phyloP scores from a whole-genome alignment of 768 basidiomycete genomes.

The Mycena capillaripes region DNA sequence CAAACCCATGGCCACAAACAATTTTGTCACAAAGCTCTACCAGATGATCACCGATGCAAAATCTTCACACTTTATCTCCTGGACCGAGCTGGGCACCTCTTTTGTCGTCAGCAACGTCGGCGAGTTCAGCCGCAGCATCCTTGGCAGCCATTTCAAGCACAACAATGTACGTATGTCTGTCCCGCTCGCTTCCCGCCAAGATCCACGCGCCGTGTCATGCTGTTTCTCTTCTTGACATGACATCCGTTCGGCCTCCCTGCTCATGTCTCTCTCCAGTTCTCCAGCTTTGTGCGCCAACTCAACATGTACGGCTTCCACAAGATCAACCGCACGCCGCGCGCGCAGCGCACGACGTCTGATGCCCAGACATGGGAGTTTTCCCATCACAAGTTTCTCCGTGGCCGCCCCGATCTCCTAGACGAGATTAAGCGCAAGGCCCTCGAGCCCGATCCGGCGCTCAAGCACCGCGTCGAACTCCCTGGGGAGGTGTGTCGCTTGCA shows the following conservation, averaged over 20 bases:
- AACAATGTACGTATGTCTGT: constrained; percentile 74
- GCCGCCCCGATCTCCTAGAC: constrained; percentile 83
- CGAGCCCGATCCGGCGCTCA: constrained; percentile 80
- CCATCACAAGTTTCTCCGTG: constrained; percentile 88
- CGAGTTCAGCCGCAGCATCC: constrained; percentile 87
- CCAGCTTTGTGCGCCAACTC: constrained; percentile 93
- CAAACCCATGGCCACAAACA: constrained; percentile 80
- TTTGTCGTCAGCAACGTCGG: constrained; percentile 91
- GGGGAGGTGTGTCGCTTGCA: constrained; percentile 71
- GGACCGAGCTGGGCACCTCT: constrained; percentile 87
- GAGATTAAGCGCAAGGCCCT: constrained; percentile 90
- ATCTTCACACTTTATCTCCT: constrained; percentile 83
- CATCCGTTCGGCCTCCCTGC: neutral
- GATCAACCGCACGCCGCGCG: constrained; percentile 91
- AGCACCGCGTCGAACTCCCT: constrained; percentile 84
- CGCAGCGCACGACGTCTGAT: constrained; percentile 84
- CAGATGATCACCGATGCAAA: constrained; percentile 92
- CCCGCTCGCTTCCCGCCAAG: constrained; percentile 11
- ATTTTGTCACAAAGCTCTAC: constrained; percentile 91
- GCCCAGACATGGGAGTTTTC: constrained; percentile 93
- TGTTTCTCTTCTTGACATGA: constrained; percentile 6
- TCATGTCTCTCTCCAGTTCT: constrained; percentile 70
- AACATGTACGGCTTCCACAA: constrained; percentile 99
- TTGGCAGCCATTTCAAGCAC: constrained; percentile 92
- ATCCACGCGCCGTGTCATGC: constrained; percentile 27